Evolutionary conservation across 2,329 filamentous ascomycete genomes (phyloP).

Genomic region (Acarospora socialis): DNA sequence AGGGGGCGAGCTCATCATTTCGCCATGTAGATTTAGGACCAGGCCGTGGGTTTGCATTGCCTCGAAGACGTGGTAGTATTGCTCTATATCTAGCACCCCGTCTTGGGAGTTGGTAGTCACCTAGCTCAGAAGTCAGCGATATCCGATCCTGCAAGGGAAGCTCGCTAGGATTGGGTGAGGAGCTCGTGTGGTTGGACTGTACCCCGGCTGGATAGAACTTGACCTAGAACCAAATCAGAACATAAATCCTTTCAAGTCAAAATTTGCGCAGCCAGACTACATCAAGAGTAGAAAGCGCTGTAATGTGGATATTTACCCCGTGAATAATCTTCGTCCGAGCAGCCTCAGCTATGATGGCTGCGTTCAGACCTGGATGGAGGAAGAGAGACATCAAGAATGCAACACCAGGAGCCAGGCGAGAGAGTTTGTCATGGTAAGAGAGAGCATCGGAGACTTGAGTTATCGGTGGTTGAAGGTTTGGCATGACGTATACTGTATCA

Average conservation of each 20-base stretch:
- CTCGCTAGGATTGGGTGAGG: not conserved
- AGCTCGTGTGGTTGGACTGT: not conserved
- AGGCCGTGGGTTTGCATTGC: slow-evolving; percentile 76
- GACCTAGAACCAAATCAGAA: slow-evolving; percentile 1
- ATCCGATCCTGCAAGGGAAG: not conserved
- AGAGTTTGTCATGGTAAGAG: slow-evolving; percentile 49
- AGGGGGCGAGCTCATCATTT: slow-evolving; percentile 49
- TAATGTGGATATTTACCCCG: slow-evolving; percentile 39
- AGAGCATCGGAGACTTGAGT: slow-evolving; percentile 48
- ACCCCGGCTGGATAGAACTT: slow-evolving; percentile 5
- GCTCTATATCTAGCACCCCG: slow-evolving; percentile 54
- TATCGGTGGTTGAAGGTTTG: slow-evolving; percentile 51
- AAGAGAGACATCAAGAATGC: slow-evolving; percentile 64
- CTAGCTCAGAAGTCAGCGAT: slow-evolving; percentile 24
- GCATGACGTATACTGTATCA: slow-evolving; percentile 18
- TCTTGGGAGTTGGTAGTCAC: slow-evolving; percentile 53
- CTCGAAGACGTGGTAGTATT: slow-evolving; percentile 67
- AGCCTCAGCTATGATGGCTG: slow-evolving; percentile 57
- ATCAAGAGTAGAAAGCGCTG: too few species aligned
- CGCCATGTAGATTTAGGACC: slow-evolving; percentile 87
- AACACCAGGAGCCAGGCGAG: slow-evolving; percentile 46
- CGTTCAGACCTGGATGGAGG: slow-evolving; percentile 48
- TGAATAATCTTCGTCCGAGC: slow-evolving; percentile 54
- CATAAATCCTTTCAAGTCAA: slow-evolving; percentile 22
- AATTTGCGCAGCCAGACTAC: too few species aligned